phyloP scores from a whole-genome alignment of 2,329 filamentous ascomycete species.

The Diplodia mutila region DNA sequence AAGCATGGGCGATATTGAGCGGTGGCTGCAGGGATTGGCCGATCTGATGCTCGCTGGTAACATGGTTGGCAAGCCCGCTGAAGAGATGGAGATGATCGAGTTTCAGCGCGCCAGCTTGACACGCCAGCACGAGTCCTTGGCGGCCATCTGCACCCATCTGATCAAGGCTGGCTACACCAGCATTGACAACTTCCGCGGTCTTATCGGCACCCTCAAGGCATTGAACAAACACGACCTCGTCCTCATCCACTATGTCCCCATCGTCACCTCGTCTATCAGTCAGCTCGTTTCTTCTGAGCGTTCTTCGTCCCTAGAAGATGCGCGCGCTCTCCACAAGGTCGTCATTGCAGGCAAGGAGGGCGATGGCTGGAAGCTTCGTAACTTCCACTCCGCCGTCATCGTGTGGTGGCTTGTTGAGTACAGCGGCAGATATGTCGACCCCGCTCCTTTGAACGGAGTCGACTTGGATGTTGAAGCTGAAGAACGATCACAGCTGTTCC shows the following conservation, averaged over 20 bases:
- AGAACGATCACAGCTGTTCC: constrained; percentile 72
- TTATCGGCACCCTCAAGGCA: constrained; percentile 70
- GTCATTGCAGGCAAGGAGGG: constrained; percentile 70
- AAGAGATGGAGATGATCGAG: constrained; percentile 71
- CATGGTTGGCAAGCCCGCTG: constrained; percentile 69
- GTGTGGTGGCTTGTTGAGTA: constrained; percentile 94
- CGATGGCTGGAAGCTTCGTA: constrained; percentile 71
- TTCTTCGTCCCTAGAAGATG: constrained; percentile 63
- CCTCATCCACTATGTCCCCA: constrained; percentile 79
- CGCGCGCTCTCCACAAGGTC: constrained; percentile 69
- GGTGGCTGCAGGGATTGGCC: constrained; percentile 73
- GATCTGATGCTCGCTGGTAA: constrained; percentile 77
- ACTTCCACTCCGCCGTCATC: constrained; percentile 76
- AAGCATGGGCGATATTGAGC: constrained; percentile 75
- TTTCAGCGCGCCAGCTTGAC: constrained; percentile 79
- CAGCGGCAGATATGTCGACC: constrained; percentile 83
- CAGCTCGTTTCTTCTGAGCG: constrained; percentile 22
- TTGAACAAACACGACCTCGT: constrained; percentile 77
- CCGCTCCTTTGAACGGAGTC: constrained; percentile 61
- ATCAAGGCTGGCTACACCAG: constrained; percentile 75
- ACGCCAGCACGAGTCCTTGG: constrained; percentile 87
- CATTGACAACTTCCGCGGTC: constrained; percentile 71
- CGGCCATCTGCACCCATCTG: constrained; percentile 76
- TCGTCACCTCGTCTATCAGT: constrained; percentile 65
- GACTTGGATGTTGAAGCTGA: constrained; percentile 70